Percentiles rank a stretch among this genome's conserved stretches.
Evolutionary conservation across 805 yeast species (phyloP).

Genomic region (Kodamaea kakaduensis): DNA sequence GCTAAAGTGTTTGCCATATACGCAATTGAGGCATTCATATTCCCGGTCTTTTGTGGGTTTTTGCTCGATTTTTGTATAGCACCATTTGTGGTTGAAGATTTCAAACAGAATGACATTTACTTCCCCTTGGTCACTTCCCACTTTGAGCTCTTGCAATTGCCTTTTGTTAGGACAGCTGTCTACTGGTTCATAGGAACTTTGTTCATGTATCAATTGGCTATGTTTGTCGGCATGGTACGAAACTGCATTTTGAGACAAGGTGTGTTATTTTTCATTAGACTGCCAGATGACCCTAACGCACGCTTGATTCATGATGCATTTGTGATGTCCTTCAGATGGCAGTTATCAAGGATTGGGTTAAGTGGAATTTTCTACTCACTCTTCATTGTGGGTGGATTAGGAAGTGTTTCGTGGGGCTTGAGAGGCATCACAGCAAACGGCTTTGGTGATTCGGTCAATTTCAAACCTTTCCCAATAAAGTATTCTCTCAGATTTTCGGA

Average conservation of each 20-base stretch:
- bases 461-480: background rate
- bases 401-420: slow-evolving; percentile 52
- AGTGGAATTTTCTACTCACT: slow-evolving; percentile 73
- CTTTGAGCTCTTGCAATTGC: slow-evolving; percentile 15
- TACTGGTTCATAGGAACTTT: slow-evolving; percentile 74
- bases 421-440: no score
- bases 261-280: slow-evolving; percentile 83
- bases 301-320: slow-evolving; percentile 84
- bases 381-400: slow-evolving; percentile 73
- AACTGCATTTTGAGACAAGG: slow-evolving; percentile 75
- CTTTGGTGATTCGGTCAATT: slow-evolving; percentile 6
- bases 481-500: no score
- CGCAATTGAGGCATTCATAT: slow-evolving; percentile 72
- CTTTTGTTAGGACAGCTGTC: slow-evolving; percentile 17
- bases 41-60: slow-evolving; percentile 84
- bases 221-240: slow-evolving; percentile 82
- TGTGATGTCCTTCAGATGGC: slow-evolving; percentile 68
- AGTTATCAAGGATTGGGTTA: slow-evolving; percentile 65
- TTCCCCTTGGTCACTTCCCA: slow-evolving; percentile 22
- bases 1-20: slow-evolving; percentile 73
- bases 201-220: slow-evolving; percentile 85
- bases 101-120: slow-evolving; percentile 9
- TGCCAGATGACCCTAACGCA: slow-evolving; percentile 91
- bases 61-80: slow-evolving; percentile 65
- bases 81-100: slow-evolving; percentile 42